These are phyloP conservation scores for Leccinum uliginosum DNA, from an alignment of 768 basidiomycete species.

Conservation along the genomic window DNA sequence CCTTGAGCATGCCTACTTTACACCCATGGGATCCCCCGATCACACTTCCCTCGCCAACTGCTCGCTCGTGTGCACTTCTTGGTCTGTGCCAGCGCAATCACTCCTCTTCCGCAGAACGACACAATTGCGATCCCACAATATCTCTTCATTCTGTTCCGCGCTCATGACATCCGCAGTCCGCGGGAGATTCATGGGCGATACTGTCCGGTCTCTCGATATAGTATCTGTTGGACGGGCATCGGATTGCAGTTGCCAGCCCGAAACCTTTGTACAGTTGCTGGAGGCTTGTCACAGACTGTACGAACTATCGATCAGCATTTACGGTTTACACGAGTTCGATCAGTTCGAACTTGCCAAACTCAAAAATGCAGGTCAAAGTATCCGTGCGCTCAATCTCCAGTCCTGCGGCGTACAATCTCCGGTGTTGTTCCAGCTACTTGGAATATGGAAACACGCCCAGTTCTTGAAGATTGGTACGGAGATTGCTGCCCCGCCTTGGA, in stretches of 20 bases:
- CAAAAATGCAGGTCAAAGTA: slow-evolving; percentile 15
- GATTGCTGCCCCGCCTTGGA: slow-evolving; percentile 33
- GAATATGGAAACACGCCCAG: slow-evolving; percentile 33
- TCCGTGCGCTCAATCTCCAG: slow-evolving; percentile 33
- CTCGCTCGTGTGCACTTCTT: slow-evolving; percentile 25
- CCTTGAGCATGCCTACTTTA: slow-evolving; percentile 27
- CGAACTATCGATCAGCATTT: slow-evolving; percentile 27
- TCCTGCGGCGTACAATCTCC: slow-evolving; percentile 40
- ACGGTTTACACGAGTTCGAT: slow-evolving; percentile 28
- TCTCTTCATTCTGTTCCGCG: slow-evolving; percentile 14
- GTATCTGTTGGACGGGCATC: slow-evolving; percentile 10
- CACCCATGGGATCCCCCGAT: slow-evolving; percentile 12
- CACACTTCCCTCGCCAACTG: slow-evolving; percentile 18
- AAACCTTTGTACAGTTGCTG: slow-evolving; percentile 16
- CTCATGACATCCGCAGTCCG: slow-evolving; percentile 14
- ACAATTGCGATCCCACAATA: background rate
- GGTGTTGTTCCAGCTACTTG: slow-evolving; percentile 39
- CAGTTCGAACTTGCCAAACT: slow-evolving; percentile 24
- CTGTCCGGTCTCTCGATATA: slow-evolving; percentile 23
- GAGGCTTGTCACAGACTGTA: slow-evolving; percentile 32
- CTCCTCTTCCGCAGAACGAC: slow-evolving; percentile 26
- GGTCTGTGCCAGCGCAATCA: slow-evolving; percentile 27
- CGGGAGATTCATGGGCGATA: slow-evolving; percentile 12
- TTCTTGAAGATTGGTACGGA: slow-evolving; percentile 39
- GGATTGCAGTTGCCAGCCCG: slow-evolving; percentile 5